A percentile compares a stretch with the other conserved stretches of the same genome.
Conservation (phyloP, 805 yeast species). For the Lachancea waltii region DNA sequence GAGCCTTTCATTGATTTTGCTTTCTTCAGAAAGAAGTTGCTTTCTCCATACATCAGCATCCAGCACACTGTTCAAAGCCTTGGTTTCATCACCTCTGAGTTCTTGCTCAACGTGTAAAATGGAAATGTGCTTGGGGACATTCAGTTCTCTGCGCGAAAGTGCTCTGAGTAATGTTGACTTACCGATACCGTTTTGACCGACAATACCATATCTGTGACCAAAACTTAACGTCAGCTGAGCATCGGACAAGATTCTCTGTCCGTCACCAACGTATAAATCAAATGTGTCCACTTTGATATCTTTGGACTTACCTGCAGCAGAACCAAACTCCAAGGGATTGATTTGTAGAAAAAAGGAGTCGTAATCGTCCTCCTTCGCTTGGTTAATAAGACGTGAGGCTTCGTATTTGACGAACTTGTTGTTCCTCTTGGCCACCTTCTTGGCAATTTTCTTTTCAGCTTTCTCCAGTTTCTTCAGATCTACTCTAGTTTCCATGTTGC, state of each 20-base stretch:
- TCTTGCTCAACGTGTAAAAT: slow-evolving; percentile 98
- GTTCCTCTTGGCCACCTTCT: slow-evolving; percentile 84
- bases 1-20: slow-evolving; percentile 64
- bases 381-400: slow-evolving; percentile 82
- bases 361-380: slow-evolving; percentile 63
- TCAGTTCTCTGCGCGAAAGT: slow-evolving; percentile 84
- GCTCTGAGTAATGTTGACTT: slow-evolving; percentile 91
- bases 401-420: slow-evolving; percentile 82
- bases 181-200: slow-evolving; percentile 99
- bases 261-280: slow-evolving; percentile 93
- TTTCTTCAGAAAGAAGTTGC: slow-evolving; percentile 71
- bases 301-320: slow-evolving; percentile 92
- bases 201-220: slow-evolving; percentile 94
- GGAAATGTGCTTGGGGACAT: slow-evolving; percentile 91
- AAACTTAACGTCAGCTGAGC: slow-evolving; percentile 79
- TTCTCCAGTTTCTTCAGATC: slow-evolving; percentile 95
- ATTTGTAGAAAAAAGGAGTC: slow-evolving; percentile 93
- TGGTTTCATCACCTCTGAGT: slow-evolving; percentile 84
- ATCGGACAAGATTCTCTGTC: slow-evolving; percentile 84
- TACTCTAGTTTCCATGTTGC: slow-evolving; percentile 88
- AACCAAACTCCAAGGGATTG: slow-evolving; percentile 87
- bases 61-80: slow-evolving; percentile 89
- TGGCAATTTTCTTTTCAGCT: slow-evolving; percentile 95
- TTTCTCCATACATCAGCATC: slow-evolving; percentile 99
- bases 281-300: slow-evolving; percentile 90